Evolutionary conservation across 176 grass and related monocot genomes (phyloP).

Genomic region (Hordeum marinum): DNA sequence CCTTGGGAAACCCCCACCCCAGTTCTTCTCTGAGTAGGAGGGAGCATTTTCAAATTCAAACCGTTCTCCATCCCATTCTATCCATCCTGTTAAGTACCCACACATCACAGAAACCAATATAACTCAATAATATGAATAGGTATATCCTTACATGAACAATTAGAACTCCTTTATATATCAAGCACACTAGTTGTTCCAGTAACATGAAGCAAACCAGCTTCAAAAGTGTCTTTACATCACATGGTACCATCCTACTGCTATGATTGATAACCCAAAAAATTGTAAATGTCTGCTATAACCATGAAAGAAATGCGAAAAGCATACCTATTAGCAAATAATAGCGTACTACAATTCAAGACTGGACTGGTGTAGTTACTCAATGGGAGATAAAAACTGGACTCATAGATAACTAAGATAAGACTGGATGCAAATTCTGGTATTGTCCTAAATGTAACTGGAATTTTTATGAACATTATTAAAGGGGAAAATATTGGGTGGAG

Average conservation of each 20-base stretch:
- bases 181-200: neutral
- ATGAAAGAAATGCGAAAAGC: neutral
- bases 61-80: conserved; percentile 85
- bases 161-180: neutral
- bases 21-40: conserved; percentile 98
- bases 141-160: neutral
- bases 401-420: neutral
- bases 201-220: neutral
- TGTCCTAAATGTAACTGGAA: neutral
- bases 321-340: neutral
- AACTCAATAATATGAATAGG: neutral
- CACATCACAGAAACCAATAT: neutral
- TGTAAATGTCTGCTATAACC: neutral
- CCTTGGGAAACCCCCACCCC: conserved; percentile 86
- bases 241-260: neutral
- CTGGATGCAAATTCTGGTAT: neutral
- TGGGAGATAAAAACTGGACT: neutral
- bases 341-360: neutral
- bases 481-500: neutral
- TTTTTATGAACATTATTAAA: conserved; percentile 13
- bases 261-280: neutral
- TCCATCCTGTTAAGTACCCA: conserved; percentile 66
- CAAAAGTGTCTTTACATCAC: neutral
- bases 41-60: conserved; percentile 97
- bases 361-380: neutral